A percentile compares a stretch with the other conserved stretches of the same genome.
Evolutionary conservation across 148 eudicot species (phyloP).

Genomic region (Talinum fruticosum): DNA sequence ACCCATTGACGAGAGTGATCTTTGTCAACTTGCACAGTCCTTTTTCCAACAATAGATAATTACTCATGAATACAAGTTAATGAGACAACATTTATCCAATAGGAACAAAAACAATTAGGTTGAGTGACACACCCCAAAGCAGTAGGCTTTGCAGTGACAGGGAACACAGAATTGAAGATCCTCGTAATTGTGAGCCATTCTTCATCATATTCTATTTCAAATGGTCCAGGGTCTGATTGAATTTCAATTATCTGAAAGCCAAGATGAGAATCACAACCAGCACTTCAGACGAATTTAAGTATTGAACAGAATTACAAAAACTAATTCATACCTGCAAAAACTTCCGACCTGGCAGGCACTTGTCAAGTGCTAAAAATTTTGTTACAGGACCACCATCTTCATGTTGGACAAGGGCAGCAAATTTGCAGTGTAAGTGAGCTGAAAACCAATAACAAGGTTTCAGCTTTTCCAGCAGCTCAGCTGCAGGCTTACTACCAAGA

Average conservation of each 20-base stretch:
- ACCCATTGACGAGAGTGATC: slow-evolving; percentile 70
- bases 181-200: slow-evolving; percentile 96
- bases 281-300: slow-evolving; percentile 4
- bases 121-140: slow-evolving; percentile 48
- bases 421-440: slow-evolving; percentile 94
- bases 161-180: slow-evolving; percentile 54
- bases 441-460: slow-evolving; percentile 97
- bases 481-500: slow-evolving; percentile 92
- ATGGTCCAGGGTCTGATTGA: slow-evolving; percentile 82
- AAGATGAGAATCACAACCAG: slow-evolving; percentile 11
- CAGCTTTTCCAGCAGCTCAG: slow-evolving; percentile 66
- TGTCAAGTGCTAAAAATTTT: slow-evolving; percentile 97
- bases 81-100: neutral
- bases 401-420: slow-evolving; percentile 85
- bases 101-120: slow-evolving; percentile 3
- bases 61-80: neutral
- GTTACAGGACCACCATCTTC: slow-evolving; percentile 64
- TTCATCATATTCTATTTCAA: slow-evolving; percentile 82
- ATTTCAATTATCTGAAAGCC: slow-evolving; percentile 64
- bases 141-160: slow-evolving; percentile 44
- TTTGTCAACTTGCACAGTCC: slow-evolving; percentile 46
- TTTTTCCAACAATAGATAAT: slow-evolving; percentile 21
- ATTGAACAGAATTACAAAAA: slow-evolving; percentile 9
- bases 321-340: slow-evolving; percentile 77
- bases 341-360: slow-evolving; percentile 76